These are phyloP conservation scores for Begonia loranthoides DNA, from an alignment of 306 rosid genomes.

Conservation along the genomic window DNA sequence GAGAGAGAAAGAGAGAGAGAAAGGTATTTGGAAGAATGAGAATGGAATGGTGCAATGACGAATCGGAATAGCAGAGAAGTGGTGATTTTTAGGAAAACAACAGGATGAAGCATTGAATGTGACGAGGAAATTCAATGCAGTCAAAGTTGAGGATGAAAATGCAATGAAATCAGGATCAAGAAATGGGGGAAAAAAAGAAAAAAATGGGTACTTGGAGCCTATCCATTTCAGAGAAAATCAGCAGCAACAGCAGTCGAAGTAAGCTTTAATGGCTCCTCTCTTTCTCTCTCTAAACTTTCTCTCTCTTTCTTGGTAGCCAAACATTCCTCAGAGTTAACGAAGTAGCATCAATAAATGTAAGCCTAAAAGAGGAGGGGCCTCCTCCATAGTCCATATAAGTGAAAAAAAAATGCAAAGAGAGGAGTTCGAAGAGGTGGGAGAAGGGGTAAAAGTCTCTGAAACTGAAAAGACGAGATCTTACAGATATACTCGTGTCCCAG, in stretches of 20 bases:
- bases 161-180: too few species aligned
- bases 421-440: too few species aligned
- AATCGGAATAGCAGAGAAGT: constrained; percentile 7
- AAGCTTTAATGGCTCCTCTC: constrained; percentile 18
- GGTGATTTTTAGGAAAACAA: constrained; percentile 18
- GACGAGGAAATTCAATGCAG: not conserved
- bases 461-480: not conserved
- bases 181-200: too few species aligned
- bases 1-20: constrained; percentile 13
- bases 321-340: constrained; percentile 54
- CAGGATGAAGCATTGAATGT: constrained; percentile 39
- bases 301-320: constrained; percentile 20
- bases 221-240: constrained; percentile 35
- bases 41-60: not conserved
- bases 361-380: constrained; percentile 46
- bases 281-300: constrained; percentile 3
- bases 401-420: not conserved
- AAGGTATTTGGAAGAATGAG: constrained; percentile 14
- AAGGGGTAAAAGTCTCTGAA: not conserved
- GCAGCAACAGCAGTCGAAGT: constrained; percentile 19
- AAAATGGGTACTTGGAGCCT: constrained; percentile 51
- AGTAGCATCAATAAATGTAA: constrained; percentile 67
- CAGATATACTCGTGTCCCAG: too few species aligned
- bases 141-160: too few species aligned
- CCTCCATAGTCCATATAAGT: too few species aligned